Conservation (phyloP, 164 flowering plant species). For the Tinospora cordifolia region DNA sequence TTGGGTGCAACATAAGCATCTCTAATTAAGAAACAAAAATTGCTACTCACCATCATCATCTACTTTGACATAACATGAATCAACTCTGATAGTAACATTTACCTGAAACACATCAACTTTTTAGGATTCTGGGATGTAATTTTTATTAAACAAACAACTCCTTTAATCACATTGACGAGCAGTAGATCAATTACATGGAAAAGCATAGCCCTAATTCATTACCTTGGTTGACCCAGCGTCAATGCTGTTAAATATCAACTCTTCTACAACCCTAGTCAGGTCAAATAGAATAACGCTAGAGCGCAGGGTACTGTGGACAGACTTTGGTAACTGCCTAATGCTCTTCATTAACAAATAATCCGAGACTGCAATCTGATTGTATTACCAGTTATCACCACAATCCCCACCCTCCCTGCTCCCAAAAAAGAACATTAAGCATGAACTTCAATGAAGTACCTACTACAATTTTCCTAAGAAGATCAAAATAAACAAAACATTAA, state of each 20-base stretch:
- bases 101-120: conserved; percentile 35
- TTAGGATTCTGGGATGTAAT: background rate
- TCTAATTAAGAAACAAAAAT: conserved; percentile 7
- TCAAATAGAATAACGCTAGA: conserved; percentile 66
- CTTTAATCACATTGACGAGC: background rate
- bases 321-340: conserved; percentile 59
- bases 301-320: conserved; percentile 55
- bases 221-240: conserved; percentile 93
- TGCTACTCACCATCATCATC: conserved; percentile 71
- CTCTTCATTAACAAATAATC: conserved; percentile 34
- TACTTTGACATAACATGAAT: conserved; percentile 57
- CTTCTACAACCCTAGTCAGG: conserved; percentile 78
- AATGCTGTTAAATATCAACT: conserved; percentile 70
- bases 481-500: background rate
- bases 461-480: background rate
- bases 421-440: background rate
- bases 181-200: background rate
- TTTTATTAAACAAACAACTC: no score
- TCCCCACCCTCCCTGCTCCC: background rate
- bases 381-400: background rate
- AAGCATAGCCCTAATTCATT: background rate
- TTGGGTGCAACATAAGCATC: background rate
- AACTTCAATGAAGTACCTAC: background rate
- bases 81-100: conserved; percentile 48
- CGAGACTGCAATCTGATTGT: background rate